Evolutionary conservation across 176 grass and related monocot species (phyloP), one percentile per base, ranked within the genome.

Genomic region (Cymbopogon citratus): DNA sequence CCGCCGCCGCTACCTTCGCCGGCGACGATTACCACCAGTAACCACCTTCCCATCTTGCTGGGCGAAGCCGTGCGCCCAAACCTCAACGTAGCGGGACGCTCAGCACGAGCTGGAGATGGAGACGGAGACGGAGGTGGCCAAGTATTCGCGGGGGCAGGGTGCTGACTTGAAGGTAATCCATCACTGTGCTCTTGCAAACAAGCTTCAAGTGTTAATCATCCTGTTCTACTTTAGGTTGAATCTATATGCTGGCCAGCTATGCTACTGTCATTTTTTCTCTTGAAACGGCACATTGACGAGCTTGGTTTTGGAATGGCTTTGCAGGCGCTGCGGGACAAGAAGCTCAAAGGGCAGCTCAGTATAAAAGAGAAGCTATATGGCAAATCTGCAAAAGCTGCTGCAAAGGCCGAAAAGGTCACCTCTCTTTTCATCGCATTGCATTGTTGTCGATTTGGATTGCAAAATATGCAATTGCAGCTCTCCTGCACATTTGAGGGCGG

Each of bases 361-460:
- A 77, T 77, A 69, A 95, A 80, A 59, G 95, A 98, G 82, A 91
- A 91, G 72, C 74, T 94, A 43, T 91, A 93, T 80, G 86, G 90
- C 21, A 79, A 90, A 26, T 90, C 92, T 35, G 92, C 92, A 11
- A 89, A 95, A 88, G 86, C 88, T 73, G 95, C 95, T 12, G 95
- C 82, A 4, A 90, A 89, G 72, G 71, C 88, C 27, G 95, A 98
- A 69, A 90, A 93, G 90, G 95, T 94, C 13, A 28, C 3, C 11
- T 35, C 18, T 60, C 70, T 26, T 86, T 63, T 40, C 12, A 18
- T 31, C 19, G 11, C 34, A 2, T 59, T 44, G 9, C 45, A 48
- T 48, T 48, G 14, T 29, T 63, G 29, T 44, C 41, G 33, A 63
- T 40, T 82, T 60, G 14, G 57, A 28, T 43, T 35, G 40, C 23